These are phyloP conservation scores for Ogataea zsoltii DNA, from an alignment of 805 yeast genomes.

Conservation along the genomic window DNA sequence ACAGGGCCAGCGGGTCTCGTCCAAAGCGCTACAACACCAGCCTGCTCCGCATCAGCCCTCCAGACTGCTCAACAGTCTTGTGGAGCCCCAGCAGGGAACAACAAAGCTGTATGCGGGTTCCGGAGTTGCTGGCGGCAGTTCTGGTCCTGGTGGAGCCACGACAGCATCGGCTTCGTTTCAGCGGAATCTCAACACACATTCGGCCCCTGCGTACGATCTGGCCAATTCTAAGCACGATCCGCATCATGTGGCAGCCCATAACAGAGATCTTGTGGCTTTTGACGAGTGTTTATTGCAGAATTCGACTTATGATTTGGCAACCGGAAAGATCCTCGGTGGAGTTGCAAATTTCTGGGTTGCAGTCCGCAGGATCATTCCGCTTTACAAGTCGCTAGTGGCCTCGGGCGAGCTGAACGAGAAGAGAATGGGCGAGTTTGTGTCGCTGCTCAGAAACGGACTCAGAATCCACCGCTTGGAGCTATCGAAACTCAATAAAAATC, in stretches of 20 bases:
- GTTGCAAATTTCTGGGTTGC: slow-evolving; percentile 55
- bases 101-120: slow-evolving; percentile 4
- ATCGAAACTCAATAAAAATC: slow-evolving; percentile 55
- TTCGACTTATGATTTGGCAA: slow-evolving; percentile 38
- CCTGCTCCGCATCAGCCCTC: slow-evolving; percentile 27
- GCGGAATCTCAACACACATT: slow-evolving; percentile 11
- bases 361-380: slow-evolving; percentile 48
- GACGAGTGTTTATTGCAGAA: slow-evolving; percentile 47
- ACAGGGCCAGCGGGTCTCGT: slow-evolving; percentile 35
- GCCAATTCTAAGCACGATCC: slow-evolving; percentile 9
- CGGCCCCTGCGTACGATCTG: slow-evolving; percentile 14
- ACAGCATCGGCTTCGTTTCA: slow-evolving; percentile 1
- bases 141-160: background rate
- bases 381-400: slow-evolving; percentile 48
- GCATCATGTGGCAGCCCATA: slow-evolving; percentile 23
- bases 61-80: slow-evolving; percentile 24
- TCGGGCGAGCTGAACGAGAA: slow-evolving; percentile 48
- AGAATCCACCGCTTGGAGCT: slow-evolving; percentile 56
- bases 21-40: slow-evolving; percentile 34
- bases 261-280: slow-evolving; percentile 46
- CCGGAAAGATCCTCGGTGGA: slow-evolving; percentile 40
- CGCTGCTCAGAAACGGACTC: slow-evolving; percentile 54
- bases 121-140: background rate
- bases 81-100: slow-evolving; percentile 19
- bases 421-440: slow-evolving; percentile 50